Evolutionary conservation across 192 early-diverging fungal genomes (phyloP).

Genomic region (Helicostylum pulchrum): DNA sequence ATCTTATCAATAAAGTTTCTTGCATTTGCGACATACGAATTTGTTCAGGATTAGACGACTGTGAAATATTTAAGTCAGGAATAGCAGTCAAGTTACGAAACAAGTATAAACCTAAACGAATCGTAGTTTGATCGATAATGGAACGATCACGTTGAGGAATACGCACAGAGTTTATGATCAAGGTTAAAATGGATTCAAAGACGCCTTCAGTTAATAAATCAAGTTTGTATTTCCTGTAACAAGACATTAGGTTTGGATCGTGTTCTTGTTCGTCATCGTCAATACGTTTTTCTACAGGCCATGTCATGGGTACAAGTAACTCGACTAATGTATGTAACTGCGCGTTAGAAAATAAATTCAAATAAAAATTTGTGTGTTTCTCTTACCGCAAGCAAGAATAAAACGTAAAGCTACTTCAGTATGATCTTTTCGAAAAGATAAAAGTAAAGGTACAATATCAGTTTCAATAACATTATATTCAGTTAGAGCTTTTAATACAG

Average conservation of each 20-base stretch:
- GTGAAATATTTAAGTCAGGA: conserved; percentile 61
- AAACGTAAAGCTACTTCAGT: conserved; percentile 38
- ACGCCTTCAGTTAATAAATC: conserved; percentile 60
- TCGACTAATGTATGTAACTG: conserved; percentile 61
- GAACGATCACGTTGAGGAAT: conserved; percentile 54
- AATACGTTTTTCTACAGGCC: conserved; percentile 68
- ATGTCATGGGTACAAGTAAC: conserved; percentile 85
- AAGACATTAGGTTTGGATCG: conserved; percentile 42
- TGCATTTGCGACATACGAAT: conserved; percentile 62
- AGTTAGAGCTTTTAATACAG: conserved; percentile 64
- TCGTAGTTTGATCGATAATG: conserved; percentile 54
- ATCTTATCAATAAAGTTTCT: conserved; percentile 28
- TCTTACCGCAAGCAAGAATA: conserved; percentile 50
- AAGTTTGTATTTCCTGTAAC: conserved; percentile 70
- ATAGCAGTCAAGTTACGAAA: conserved; percentile 83
- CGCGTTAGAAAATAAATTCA: not conserved
- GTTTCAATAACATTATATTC: conserved; percentile 71
- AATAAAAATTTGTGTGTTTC: not conserved
- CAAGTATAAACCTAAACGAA: conserved; percentile 68
- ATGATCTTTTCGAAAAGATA: conserved; percentile 31
- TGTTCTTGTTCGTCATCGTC: conserved; percentile 45
- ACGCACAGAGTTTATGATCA: conserved; percentile 49
- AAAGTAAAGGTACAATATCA: conserved; percentile 78
- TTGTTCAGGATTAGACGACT: conserved; percentile 50
- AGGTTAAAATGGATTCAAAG: conserved; percentile 44